Percentiles rank a stretch among this genome's conserved stretches.
Conservation (phyloP, 495 filamentous ascomycete genomes). For the Chlorociboria aeruginascens region DNA sequence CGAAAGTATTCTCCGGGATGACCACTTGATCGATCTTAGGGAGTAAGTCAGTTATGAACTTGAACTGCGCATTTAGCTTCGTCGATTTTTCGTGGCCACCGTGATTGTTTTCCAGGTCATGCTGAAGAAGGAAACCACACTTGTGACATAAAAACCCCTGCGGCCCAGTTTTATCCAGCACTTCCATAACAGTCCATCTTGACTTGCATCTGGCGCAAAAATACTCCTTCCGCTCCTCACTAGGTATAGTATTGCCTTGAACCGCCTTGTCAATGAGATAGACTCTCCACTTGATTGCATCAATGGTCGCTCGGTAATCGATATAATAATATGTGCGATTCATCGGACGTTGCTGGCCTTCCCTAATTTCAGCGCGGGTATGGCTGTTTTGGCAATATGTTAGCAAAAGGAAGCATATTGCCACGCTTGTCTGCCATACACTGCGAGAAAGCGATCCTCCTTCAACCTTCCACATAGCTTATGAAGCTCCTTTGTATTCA, state of each 20-base stretch:
- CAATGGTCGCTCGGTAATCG: constrained; percentile 85
- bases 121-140: constrained; percentile 59
- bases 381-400: constrained; percentile 35
- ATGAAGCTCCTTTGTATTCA: constrained; percentile 80
- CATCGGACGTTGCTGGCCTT: constrained; percentile 68
- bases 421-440: constrained; percentile 37
- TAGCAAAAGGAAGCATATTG: neutral
- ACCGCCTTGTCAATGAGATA: constrained; percentile 74
- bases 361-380: constrained; percentile 65
- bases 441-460: constrained; percentile 74
- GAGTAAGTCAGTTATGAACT: constrained; percentile 70
- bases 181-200: constrained; percentile 79
- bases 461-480: constrained; percentile 72
- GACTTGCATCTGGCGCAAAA: constrained; percentile 67
- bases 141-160: constrained; percentile 75
- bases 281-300: constrained; percentile 92
- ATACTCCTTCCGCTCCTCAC: constrained; percentile 81
- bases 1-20: constrained; percentile 81
- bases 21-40: constrained; percentile 72
- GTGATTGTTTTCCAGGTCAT: constrained; percentile 49
- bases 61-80: constrained; percentile 76
- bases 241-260: constrained; percentile 65
- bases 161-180: constrained; percentile 55
- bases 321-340: constrained; percentile 93
- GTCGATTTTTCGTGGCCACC: constrained; percentile 81